phyloP scores from a whole-genome alignment of 2,329 filamentous ascomycete species.

The Periconia sp. region DNA sequence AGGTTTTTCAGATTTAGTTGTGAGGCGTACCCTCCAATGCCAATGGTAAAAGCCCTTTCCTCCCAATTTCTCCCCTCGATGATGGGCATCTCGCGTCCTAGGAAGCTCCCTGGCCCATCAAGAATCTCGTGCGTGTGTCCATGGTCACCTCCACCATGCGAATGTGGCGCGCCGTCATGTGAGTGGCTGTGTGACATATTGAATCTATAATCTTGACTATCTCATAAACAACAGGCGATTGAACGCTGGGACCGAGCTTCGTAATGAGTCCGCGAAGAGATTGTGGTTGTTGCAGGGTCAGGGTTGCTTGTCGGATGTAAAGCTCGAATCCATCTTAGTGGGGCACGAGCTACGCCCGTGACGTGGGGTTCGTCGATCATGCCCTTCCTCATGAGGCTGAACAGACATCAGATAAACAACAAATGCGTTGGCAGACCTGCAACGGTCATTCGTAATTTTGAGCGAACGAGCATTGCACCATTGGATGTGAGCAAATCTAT shows the following conservation, averaged over 20 bases:
- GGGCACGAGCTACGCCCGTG: constrained; percentile 22
- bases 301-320: neutral
- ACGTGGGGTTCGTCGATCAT: constrained; percentile 22
- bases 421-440: too few relatives aligned
- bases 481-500: neutral
- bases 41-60: constrained; percentile 90
- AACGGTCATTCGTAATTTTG: too few relatives aligned
- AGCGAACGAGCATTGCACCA: constrained; percentile 7
- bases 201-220: neutral
- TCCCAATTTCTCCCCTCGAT: constrained; percentile 86
- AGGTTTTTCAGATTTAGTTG: neutral
- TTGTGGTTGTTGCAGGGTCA: constrained; percentile 2
- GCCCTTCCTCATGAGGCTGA: constrained; percentile 5
- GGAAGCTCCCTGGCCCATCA: constrained; percentile 87
- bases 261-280: neutral
- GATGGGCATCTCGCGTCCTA: constrained; percentile 91
- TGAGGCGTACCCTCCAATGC: constrained; percentile 90
- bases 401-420: neutral
- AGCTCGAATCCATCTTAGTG: constrained; percentile 20
- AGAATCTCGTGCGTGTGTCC: constrained; percentile 97
- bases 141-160: constrained; percentile 68
- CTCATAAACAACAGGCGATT: neutral
- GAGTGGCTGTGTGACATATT: constrained; percentile 42
- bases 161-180: constrained; percentile 52
- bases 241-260: neutral